These are phyloP conservation scores for Pinus taeda DNA, from an alignment of 75 land plant genomes.

Conservation along the genomic window DNA sequence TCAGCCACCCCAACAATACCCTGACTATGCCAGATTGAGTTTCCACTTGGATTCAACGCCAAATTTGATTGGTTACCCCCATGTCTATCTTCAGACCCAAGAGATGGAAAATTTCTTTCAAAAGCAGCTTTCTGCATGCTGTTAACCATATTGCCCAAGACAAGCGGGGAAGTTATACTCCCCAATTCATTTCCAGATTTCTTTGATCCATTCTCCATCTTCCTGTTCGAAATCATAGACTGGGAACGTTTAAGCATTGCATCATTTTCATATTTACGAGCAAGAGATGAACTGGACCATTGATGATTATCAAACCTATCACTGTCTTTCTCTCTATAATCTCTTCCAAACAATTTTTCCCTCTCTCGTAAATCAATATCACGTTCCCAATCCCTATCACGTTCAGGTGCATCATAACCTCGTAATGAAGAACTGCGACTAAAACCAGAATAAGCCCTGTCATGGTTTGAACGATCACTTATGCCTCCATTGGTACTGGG, in stretches of 20 bases:
- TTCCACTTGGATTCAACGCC: neutral
- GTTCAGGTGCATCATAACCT: constrained; percentile 10
- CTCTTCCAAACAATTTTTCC: constrained; percentile 31
- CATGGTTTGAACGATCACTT: constrained; percentile 2
- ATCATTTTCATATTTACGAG: constrained; percentile 42
- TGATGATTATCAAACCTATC: constrained; percentile 37
- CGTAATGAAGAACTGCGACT: constrained; percentile 9
- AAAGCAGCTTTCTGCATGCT: constrained; percentile 56
- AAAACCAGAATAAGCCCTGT: constrained; percentile 15
- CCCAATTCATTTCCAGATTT: constrained; percentile 24
- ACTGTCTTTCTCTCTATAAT: constrained; percentile 19
- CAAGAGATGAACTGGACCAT: constrained; percentile 14
- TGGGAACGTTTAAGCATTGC: constrained; percentile 43
- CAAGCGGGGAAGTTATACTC: constrained; percentile 18
- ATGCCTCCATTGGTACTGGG: neutral
- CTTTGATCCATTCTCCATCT: constrained; percentile 34
- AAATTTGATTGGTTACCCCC: constrained; percentile 5
- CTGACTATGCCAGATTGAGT: constrained; percentile 18
- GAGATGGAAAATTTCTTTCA: constrained; percentile 87
- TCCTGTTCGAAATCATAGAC: constrained; percentile 51
- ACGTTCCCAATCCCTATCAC: constrained; percentile 49
- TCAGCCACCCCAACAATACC: constrained; percentile 25
- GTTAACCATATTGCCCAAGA: constrained; percentile 25
- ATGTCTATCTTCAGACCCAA: constrained; percentile 71
- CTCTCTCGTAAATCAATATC: constrained; percentile 39